Base-by-base conservation (phyloP, 129 eudicot genomes). In the Artemisia tridentata region DNA sequence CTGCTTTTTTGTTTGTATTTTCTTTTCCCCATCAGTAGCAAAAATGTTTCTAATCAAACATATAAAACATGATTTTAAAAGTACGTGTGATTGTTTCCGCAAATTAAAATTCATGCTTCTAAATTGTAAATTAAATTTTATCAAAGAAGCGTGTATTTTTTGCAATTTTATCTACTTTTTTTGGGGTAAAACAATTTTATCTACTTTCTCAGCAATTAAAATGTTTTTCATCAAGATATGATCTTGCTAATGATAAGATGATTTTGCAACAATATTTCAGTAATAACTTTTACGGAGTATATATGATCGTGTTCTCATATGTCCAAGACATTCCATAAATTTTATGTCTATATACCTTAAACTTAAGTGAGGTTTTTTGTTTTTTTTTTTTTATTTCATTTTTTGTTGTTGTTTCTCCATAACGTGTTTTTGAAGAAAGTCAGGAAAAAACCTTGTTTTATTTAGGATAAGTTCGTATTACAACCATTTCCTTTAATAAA, bases 201-300 rank as follows among this genome's bases (percentile, higher is more conserved):
- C 45, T 38, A 38, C 2, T 38, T 38, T 38, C 41, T 5, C 41
- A 38, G 45, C 9, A 38, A 34, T 34, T 3, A 34, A 34, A 34
- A 5, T 38, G 2, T 38, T 38, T 31, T 8, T 38, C 45, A 4
- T 31, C 11, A 63, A 51, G 15, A 51, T 43, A 66, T 74, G 34
- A 27, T 34, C 29, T 75, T 45, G 25, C 3, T 49, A 23, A 16
- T 25, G 59, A 56, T 56, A 14, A 56, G 59, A 56, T 56, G 18
- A 56, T 56, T 17, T 43, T 75, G 46, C 14, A 55, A 34, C 48
- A 75, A 54, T 16, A 43, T 11, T 43, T 65, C 15, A 41, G 18
- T 23, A 50, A 23, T 23, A 23, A 23, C 25, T 29, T 29, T 29
- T 29, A 29, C 0, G 6, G 6, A 29, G 4, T 29, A 29, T 29